Base-by-base conservation (phyloP, 1,284 basidiomycete species). In the Sporisorium scitamineum region DNA sequence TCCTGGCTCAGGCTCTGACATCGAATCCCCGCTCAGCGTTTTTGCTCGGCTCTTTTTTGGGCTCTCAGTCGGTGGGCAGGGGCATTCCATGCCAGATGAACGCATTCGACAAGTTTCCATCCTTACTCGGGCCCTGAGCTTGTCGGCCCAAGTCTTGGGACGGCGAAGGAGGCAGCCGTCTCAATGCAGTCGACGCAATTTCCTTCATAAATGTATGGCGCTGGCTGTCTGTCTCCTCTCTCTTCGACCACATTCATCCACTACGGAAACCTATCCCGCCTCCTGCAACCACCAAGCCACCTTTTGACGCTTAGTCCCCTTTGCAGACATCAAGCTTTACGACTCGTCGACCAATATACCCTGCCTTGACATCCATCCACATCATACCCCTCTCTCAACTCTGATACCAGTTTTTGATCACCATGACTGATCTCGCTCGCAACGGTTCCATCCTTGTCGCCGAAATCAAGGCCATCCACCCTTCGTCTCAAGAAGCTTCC, bases 361-460 rank as follows among this genome's bases (percentile, higher is more conserved):
- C 31, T 53, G 24, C 27, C 32, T 39, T 20, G 31, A 53, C 51
- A 32, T 39, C 29, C 22, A 18, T 22, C n/a, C 13, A 11, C 32
- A 22, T 51, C 57, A 59, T 55, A 60, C 47, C 54, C 34, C 14
- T 5, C 41, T 20, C n/a, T n/a, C 20, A 51, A 34, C 22, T 24
- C 39, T 31, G 45, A 67, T 55, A 62, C 58, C 56, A 29, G 27
- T 37, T 37, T 22, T 18, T 41, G 8, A 44, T 44, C 62, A 65
- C 16, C 26, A 76, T 76, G 74, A 68, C 74, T 48, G 59, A 64
- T 50, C 69, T 76, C 56, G 58, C 69, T 58, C 64, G 74, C 27
- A 76, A 60, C 55, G 74, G 74, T 24, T 76, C 74, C 42, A 56
- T 76, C 20, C 69, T 76, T 27, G 74, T 76, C 51, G 67, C 75